phyloP scores from a whole-genome alignment of 768 basidiomycete genomes.

The Trametes elegans region DNA sequence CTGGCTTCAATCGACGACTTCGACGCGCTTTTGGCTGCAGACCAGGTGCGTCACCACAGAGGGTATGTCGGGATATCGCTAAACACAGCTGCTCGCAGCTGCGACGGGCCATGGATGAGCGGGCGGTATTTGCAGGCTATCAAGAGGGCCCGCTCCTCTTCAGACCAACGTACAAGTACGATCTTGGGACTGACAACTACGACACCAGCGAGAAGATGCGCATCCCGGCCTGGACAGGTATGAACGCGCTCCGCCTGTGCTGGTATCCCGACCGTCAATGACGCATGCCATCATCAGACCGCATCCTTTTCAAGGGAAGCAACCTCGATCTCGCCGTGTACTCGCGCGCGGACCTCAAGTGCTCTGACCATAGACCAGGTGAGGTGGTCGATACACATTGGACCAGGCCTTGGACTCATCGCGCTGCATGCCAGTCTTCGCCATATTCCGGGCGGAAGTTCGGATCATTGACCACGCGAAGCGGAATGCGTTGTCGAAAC shows the following conservation, averaged over 20 bases:
- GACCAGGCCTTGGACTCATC: no score
- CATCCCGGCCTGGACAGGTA: slow-evolving; percentile 97
- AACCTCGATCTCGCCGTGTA: slow-evolving; percentile 76
- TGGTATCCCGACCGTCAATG: background rate
- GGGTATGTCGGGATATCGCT: background rate
- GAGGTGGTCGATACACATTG: slow-evolving; percentile 11
- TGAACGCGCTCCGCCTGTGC: slow-evolving; percentile 17
- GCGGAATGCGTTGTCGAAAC: slow-evolving; percentile 62
- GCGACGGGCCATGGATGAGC: slow-evolving; percentile 62
- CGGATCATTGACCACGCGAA: slow-evolving; percentile 78
- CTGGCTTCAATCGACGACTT: slow-evolving; percentile 63
- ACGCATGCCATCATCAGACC: slow-evolving; percentile 50
- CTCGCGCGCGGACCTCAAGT: slow-evolving; percentile 76
- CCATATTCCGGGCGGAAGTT: slow-evolving; percentile 74
- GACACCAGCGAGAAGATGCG: slow-evolving; percentile 96
- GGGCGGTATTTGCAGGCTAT: slow-evolving; percentile 79
- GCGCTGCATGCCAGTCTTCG: slow-evolving; percentile 59
- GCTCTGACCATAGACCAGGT: slow-evolving; percentile 98
- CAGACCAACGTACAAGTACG: slow-evolving; percentile 92
- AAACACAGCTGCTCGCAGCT: slow-evolving; percentile 47
- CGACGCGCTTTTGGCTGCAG: slow-evolving; percentile 72
- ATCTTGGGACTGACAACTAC: slow-evolving; percentile 77
- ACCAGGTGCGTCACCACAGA: slow-evolving; percentile 64
- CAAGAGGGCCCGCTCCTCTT: slow-evolving; percentile 91
- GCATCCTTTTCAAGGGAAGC: slow-evolving; percentile 81